A percentile compares a stretch with the other conserved stretches of the same genome.
phyloP scores from a whole-genome alignment of 2,329 filamentous ascomycete species.

The Chlorencoelia australis region DNA sequence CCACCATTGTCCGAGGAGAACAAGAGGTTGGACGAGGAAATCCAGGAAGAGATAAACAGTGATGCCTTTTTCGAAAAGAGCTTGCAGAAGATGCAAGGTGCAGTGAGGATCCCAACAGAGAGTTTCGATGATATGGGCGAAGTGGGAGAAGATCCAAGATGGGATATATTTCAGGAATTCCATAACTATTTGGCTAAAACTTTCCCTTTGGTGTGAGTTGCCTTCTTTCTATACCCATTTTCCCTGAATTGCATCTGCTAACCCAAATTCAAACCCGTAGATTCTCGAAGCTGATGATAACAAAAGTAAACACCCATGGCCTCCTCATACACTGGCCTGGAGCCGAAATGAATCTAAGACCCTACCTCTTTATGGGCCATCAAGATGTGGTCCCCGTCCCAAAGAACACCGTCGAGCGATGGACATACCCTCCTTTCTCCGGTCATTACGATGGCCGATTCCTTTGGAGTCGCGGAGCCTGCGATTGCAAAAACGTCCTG shows the following conservation, averaged over 20 bases:
- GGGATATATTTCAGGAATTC: slow-evolving; percentile 43
- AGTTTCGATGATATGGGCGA: slow-evolving; percentile 46
- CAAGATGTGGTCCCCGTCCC: slow-evolving; percentile 48
- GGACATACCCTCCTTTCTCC: slow-evolving; percentile 44
- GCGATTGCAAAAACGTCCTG: slow-evolving; percentile 46
- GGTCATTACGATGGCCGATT: slow-evolving; percentile 43
- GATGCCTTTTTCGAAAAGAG: slow-evolving; percentile 15
- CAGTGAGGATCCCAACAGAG: slow-evolving; percentile 44
- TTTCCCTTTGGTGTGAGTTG: slow-evolving; percentile 41
- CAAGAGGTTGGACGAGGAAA: slow-evolving; percentile 9
- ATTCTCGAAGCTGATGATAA: slow-evolving; percentile 13
- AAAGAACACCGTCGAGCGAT: slow-evolving; percentile 29
- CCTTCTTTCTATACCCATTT: too few relatives aligned
- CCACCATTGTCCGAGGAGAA: slow-evolving; percentile 2
- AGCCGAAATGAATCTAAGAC: slow-evolving; percentile 39
- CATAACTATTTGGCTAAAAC: slow-evolving; percentile 37
- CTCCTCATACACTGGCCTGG: slow-evolving; percentile 50
- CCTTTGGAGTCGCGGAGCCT: slow-evolving; percentile 44
- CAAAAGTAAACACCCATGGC: slow-evolving; percentile 50
- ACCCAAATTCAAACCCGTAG: too few relatives aligned
- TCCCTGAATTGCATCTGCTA: too few relatives aligned
- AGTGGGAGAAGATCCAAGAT: slow-evolving; percentile 43
- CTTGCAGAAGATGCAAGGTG: slow-evolving; percentile 30
- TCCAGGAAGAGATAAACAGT: slow-evolving; percentile 10
- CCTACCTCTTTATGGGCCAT: slow-evolving; percentile 43